Conservation (phyloP, 257 asterid species). For the Solanum virginianum region DNA sequence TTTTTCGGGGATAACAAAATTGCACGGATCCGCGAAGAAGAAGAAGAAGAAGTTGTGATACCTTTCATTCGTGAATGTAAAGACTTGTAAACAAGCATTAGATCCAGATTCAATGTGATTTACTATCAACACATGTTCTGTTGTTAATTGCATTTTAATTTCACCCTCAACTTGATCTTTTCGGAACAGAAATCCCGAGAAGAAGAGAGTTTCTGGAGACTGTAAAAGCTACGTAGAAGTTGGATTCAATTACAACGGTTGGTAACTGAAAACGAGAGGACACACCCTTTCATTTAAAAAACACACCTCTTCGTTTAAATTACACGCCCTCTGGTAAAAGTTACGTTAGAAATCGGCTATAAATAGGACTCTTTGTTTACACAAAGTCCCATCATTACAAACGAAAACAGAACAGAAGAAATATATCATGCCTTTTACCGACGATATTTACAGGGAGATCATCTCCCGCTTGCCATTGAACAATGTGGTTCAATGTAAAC, state of each 20-base stretch:
- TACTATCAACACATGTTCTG: neutral
- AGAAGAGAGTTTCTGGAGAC: neutral
- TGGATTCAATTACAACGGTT: neutral
- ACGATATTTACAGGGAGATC: neutral
- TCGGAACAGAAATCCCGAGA: neutral
- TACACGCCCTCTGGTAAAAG: neutral
- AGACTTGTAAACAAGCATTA: no score
- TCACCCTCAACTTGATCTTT: neutral
- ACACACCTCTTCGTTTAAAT: neutral
- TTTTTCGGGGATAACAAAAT: slow-evolving; percentile 3
- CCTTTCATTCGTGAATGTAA: neutral
- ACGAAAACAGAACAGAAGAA: neutral
- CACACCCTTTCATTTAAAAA: neutral
- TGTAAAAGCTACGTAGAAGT: neutral
- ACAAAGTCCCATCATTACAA: neutral
- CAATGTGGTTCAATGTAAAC: neutral
- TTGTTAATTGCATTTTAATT: no score
- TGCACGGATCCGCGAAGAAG: neutral
- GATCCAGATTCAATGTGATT: no score
- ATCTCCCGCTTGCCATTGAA: neutral
- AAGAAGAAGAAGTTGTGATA: neutral
- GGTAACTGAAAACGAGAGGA: neutral
- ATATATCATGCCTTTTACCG: neutral
- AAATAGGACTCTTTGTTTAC: neutral
- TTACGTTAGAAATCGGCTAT: neutral